phyloP scores from a whole-genome alignment of 2,329 filamentous ascomycete species.

The Talaromyces amestolkiae region DNA sequence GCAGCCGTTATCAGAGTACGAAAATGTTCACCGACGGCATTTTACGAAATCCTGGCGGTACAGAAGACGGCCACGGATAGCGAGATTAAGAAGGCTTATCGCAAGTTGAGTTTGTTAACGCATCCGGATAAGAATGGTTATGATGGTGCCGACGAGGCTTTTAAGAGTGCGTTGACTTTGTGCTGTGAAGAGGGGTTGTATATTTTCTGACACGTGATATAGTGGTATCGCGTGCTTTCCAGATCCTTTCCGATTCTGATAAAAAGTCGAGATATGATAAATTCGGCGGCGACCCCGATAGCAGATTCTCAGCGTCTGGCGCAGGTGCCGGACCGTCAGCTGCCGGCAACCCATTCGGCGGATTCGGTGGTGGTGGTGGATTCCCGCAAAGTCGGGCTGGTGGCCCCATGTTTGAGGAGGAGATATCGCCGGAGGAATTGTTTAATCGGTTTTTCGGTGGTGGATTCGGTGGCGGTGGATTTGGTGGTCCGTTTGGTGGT shows the following conservation, averaged over 20 bases:
- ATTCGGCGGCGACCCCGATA: constrained; percentile 90
- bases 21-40: constrained; percentile 78
- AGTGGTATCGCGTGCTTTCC: constrained; percentile 91
- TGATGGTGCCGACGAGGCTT: constrained; percentile 91
- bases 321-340: constrained; percentile 37
- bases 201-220: neutral
- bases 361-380: constrained; percentile 48
- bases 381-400: constrained; percentile 44
- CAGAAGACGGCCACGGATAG: constrained; percentile 66
- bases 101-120: constrained; percentile 88
- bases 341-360: constrained; percentile 43
- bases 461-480: constrained; percentile 52
- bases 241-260: constrained; percentile 86
- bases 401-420: constrained; percentile 74
- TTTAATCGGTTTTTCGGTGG: constrained; percentile 95
- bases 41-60: constrained; percentile 89
- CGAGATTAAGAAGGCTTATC: constrained; percentile 97
- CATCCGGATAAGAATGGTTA: constrained; percentile 99
- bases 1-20: constrained; percentile 86
- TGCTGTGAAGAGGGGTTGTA: neutral
- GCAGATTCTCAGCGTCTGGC: constrained; percentile 63
- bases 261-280: constrained; percentile 87
- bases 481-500: constrained; percentile 69
- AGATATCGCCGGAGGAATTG: constrained; percentile 94
- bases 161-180: constrained; percentile 66